Evolutionary conservation across 2,329 filamentous ascomycete species (phyloP).

Genomic region (Paradendryphiella salina): DNA sequence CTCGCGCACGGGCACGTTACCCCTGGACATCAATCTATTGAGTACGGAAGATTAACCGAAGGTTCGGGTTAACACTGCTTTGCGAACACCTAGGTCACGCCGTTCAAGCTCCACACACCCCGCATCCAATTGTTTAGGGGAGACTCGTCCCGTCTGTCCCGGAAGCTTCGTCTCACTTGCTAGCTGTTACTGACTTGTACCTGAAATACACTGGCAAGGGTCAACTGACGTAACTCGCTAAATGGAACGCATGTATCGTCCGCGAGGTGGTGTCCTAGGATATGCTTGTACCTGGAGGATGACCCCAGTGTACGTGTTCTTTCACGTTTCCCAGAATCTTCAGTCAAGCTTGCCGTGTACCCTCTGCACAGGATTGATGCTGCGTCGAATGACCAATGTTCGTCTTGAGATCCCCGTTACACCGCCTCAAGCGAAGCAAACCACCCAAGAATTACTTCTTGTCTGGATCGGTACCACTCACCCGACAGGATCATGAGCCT

Average conservation of each 20-base stretch:
- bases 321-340: background rate
- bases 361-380: background rate
- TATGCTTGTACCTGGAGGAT: background rate
- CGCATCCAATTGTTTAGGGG: constrained; percentile 29
- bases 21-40: constrained; percentile 14
- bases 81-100: constrained; percentile 24
- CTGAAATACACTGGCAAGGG: constrained; percentile 16
- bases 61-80: constrained; percentile 28
- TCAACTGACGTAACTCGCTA: constrained; percentile 3
- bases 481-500: constrained; percentile 22
- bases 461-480: background rate
- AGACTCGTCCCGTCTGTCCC: constrained; percentile 43
- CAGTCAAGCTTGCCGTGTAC: background rate
- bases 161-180: constrained; percentile 24
- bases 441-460: constrained; percentile 1
- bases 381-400: background rate
- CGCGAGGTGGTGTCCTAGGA: background rate
- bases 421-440: constrained; percentile 7
- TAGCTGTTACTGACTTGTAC: constrained; percentile 10
- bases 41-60: constrained; percentile 20
- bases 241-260: background rate
- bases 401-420: background rate
- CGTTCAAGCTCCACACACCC: constrained; percentile 24
- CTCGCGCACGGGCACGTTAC: no score
- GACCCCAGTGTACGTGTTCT: background rate